A percentile compares a stretch with the other conserved stretches of the same genome.
Conservation (phyloP, 2,329 filamentous ascomycete species). For the Neocatenulostroma microsporum region DNA sequence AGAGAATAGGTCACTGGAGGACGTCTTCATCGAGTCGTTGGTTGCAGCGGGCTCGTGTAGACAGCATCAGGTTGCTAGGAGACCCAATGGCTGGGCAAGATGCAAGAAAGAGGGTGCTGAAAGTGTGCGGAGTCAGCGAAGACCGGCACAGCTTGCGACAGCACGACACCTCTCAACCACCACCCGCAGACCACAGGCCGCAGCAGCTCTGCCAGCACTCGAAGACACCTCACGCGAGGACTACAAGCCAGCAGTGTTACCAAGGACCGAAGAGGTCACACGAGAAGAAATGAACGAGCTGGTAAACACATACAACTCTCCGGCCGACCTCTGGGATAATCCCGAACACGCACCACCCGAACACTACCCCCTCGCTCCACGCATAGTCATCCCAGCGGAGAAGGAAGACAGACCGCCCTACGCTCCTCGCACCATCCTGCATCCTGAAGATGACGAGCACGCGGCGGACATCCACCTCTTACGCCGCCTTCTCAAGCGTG, state of each 20-base stretch:
- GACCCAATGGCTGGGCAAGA: too few relatives aligned
- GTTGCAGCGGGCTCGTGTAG: constrained; percentile 46
- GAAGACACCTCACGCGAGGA: background rate
- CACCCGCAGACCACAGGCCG: too few relatives aligned
- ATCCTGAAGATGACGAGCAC: constrained; percentile 20
- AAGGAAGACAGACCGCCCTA: constrained; percentile 16
- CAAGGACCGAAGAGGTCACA: constrained; percentile 24
- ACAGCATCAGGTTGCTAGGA: too few relatives aligned
- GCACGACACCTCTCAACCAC: background rate
- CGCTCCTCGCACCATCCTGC: constrained; percentile 10
- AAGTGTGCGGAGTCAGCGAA: too few relatives aligned
- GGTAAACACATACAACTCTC: constrained; percentile 40
- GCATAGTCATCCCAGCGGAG: constrained; percentile 22
- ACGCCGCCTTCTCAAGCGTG: constrained; percentile 6
- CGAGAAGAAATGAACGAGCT: constrained; percentile 41
- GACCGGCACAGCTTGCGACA: too few relatives aligned
- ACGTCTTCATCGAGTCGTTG: constrained; percentile 48
- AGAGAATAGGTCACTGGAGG: constrained; percentile 36
- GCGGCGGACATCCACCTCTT: constrained; percentile 14
- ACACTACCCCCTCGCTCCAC: constrained; percentile 21
- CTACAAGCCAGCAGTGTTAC: constrained; percentile 6
- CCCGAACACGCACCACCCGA: background rate
- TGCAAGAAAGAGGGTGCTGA: too few relatives aligned
- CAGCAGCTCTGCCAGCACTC: too few relatives aligned
- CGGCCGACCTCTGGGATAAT: constrained; percentile 12